These are phyloP conservation scores for Colletotrichum sp. DNA, from an alignment of 2,329 filamentous ascomycete genomes.

Conservation along the genomic window DNA sequence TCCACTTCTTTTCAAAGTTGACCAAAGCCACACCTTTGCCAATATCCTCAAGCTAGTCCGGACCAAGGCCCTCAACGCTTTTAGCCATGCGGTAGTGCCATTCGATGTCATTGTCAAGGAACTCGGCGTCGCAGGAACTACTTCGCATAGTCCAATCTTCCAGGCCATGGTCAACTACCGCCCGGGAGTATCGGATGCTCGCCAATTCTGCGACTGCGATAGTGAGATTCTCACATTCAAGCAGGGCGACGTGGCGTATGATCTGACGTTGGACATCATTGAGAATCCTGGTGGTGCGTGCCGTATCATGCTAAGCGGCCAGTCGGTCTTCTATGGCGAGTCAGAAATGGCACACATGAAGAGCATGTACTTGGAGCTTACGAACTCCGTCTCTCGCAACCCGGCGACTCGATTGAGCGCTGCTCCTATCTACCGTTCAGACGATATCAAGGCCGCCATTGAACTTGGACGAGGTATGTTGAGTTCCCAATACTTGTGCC, in stretches of 20 bases:
- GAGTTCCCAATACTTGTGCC: neutral
- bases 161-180: constrained; percentile 45
- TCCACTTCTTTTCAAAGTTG: constrained; percentile 42
- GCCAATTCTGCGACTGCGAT: neutral
- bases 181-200: constrained; percentile 18
- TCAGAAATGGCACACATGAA: neutral
- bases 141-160: constrained; percentile 49
- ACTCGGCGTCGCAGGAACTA: constrained; percentile 43
- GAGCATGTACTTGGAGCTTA: neutral
- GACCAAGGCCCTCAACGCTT: constrained; percentile 32
- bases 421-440: neutral
- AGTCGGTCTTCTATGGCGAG: neutral
- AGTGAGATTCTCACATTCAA: neutral
- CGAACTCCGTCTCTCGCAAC: neutral
- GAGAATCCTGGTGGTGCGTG: neutral
- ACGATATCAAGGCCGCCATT: neutral
- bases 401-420: neutral
- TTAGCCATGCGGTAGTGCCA: constrained; percentile 49
- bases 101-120: constrained; percentile 53
- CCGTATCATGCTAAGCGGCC: neutral
- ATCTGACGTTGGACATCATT: neutral
- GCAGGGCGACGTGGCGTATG: neutral
- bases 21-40: neutral
- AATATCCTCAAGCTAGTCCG: neutral
- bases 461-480: neutral